Percentiles rank a stretch among this genome's conserved stretches.
Conservation (phyloP, 1,284 basidiomycete species). For the Pisolithus thermaeus region DNA sequence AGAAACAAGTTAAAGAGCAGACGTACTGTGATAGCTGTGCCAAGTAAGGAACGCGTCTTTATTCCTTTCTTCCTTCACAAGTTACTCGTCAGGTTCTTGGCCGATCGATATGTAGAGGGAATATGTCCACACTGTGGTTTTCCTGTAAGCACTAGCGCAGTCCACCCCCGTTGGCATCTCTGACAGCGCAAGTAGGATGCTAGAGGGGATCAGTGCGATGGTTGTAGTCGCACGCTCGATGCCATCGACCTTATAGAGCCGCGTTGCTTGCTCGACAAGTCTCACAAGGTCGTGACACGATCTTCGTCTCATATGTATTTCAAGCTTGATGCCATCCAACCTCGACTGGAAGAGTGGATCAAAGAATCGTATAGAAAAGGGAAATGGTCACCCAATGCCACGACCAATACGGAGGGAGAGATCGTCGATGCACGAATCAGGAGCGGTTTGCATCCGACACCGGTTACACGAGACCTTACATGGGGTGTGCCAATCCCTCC, state of each 20-base stretch:
- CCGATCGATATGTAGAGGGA: constrained; percentile 94
- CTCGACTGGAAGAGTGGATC: constrained; percentile 86
- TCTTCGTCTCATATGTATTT: constrained; percentile 95
- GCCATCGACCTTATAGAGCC: constrained; percentile 93
- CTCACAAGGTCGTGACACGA: constrained; percentile 70
- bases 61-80: not conserved
- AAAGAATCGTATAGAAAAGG: constrained; percentile 74
- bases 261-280: constrained; percentile 85
- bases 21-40: constrained; percentile 90
- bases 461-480: constrained; percentile 89
- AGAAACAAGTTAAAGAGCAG: constrained; percentile 83
- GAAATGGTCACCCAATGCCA: constrained; percentile 89
- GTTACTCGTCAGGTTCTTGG: constrained; percentile 64
- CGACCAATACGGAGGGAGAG: constrained; percentile 81
- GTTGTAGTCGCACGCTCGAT: constrained; percentile 89
- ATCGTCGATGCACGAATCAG: constrained; percentile 90
- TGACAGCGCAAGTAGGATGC: constrained; percentile 65
- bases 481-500: constrained; percentile 95
- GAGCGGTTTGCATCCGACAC: constrained; percentile 82
- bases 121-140: constrained; percentile 88
- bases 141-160: constrained; percentile 44
- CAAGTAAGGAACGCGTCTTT: constrained; percentile 45
- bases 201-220: constrained; percentile 97
- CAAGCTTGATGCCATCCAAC: constrained; percentile 81
- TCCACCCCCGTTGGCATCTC: not conserved